Base-by-base conservation (phyloP, 345 rosid genomes). In the Syzygium aqueum region DNA sequence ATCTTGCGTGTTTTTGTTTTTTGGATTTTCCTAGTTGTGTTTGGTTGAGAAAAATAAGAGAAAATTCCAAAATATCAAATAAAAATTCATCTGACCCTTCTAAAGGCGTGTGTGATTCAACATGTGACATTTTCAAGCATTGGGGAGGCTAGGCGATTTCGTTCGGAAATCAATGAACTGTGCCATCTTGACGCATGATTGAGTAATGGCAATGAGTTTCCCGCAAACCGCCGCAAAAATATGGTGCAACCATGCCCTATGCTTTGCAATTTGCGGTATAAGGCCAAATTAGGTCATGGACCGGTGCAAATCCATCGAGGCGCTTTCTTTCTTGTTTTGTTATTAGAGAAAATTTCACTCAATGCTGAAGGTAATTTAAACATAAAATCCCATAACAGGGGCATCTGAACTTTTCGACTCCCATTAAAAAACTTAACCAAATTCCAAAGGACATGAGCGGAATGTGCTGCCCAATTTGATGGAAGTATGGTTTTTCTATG, bases 171-270 rank as follows among this genome's bases (percentile, higher is more conserved):
- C 0, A 14, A 4, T 17, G 21, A 28, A 63, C 16, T 40, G 16
- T 63, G 40, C 16, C 19, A 15, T 2, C 40, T 63, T 7, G 5
- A 3, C 7, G 22, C 33, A 28, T 63, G 40, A 6, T 28, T 15
- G 21, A 63, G 77, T 63, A 28, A 63, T 63, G 30, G 21, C 21
- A 28, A 63, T 3, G 21, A 28, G 77, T 15, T 7, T 28, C 7
- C 77, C 37, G 0, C 1, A 7, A 15, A 7, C 77, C 1, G 40
- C 40, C 40, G 15, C 28, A 28, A 0, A 7, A 3, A 15, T 3
- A 15, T 14, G 28, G 3, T 1, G 28, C 40, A 28, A 28, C 11
- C 37, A 1, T 2, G 5, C 21, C 77, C 77, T 28, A 63, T 1
- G 77, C 21, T 63, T 63, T 30, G 11, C 77, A 28, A 63, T 63